These are phyloP conservation scores for Calendula officinalis DNA, from an alignment of 129 eudicot genomes.

Conservation along the genomic window DNA sequence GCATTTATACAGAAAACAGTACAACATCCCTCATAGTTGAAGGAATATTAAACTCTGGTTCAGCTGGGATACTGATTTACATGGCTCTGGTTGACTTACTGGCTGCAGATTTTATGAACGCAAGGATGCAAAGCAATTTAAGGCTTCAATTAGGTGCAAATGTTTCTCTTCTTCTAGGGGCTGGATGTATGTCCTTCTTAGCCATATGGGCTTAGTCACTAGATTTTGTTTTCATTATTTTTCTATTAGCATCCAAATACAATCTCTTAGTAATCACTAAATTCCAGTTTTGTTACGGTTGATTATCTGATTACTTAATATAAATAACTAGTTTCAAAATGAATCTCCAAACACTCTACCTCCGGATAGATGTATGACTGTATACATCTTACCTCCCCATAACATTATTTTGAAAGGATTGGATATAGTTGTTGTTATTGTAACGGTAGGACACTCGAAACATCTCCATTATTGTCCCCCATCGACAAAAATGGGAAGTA, in stretches of 20 bases:
- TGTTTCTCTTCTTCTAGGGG: conserved; percentile 60
- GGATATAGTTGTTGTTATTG: no score
- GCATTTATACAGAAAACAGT: conserved; percentile 49
- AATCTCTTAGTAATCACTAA: no score
- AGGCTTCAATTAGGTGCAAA: conserved; percentile 67
- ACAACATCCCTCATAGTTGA: conserved; percentile 51
- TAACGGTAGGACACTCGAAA: no score
- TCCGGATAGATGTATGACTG: no score
- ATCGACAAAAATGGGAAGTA: no score
- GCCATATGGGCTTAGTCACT: conserved; percentile 59
- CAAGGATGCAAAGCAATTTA: conserved; percentile 56
- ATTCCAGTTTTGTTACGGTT: no score
- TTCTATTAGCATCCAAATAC: background rate
- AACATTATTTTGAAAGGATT: no score
- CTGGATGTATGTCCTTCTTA: conserved; percentile 68
- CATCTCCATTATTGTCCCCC: no score
- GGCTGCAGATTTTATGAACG: conserved; percentile 83
- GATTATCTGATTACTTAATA: no score
- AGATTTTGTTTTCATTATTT: conserved; percentile 4
- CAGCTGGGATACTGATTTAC: conserved; percentile 71
- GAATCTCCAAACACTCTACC: no score
- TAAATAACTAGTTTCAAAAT: no score
- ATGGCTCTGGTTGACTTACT: conserved; percentile 79
- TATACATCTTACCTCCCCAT: no score
- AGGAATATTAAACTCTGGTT: conserved; percentile 61